phyloP scores from a whole-genome alignment of 192 early-diverging fungal species.

The Lunasporangiospora selenospora region DNA sequence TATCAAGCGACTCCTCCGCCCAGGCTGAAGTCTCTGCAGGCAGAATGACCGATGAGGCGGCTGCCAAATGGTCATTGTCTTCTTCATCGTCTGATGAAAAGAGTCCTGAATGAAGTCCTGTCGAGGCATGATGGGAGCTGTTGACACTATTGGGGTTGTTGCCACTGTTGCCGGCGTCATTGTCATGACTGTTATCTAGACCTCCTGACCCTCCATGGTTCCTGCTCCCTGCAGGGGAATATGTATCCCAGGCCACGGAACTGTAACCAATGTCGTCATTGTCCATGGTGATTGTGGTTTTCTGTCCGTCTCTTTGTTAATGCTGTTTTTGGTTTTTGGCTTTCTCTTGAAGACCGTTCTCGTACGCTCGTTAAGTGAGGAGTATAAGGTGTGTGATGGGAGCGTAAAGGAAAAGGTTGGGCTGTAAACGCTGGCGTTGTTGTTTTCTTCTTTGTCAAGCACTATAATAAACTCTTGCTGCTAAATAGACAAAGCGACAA shows the following conservation, averaged over 20 bases:
- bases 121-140: not conserved
- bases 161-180: conserved; percentile 12
- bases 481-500: too few relatives aligned
- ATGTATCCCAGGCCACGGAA: conserved; percentile 49
- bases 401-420: too few relatives aligned
- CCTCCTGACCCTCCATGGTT: too few relatives aligned
- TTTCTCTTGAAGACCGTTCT: conserved; percentile 2
- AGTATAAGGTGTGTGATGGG: too few relatives aligned
- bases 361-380: too few relatives aligned
- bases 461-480: too few relatives aligned
- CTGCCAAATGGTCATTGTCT: conserved; percentile 24
- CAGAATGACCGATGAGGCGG: conserved; percentile 33
- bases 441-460: too few relatives aligned
- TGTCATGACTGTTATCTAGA: conserved; percentile 1
- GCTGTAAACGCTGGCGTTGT: too few relatives aligned
- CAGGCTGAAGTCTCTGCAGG: conserved; percentile 47
- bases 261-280: conserved; percentile 45
- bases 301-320: not conserved
- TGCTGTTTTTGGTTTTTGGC: not conserved
- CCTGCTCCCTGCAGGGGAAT: conserved; percentile 24
- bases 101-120: conserved; percentile 15
- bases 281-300: conserved; percentile 6
- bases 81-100: conserved; percentile 41
- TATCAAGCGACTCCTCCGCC: conserved; percentile 46
- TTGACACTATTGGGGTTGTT: conserved; percentile 8